Conservation (phyloP, 768 basidiomycete genomes). For the Tulasnella sp. region DNA sequence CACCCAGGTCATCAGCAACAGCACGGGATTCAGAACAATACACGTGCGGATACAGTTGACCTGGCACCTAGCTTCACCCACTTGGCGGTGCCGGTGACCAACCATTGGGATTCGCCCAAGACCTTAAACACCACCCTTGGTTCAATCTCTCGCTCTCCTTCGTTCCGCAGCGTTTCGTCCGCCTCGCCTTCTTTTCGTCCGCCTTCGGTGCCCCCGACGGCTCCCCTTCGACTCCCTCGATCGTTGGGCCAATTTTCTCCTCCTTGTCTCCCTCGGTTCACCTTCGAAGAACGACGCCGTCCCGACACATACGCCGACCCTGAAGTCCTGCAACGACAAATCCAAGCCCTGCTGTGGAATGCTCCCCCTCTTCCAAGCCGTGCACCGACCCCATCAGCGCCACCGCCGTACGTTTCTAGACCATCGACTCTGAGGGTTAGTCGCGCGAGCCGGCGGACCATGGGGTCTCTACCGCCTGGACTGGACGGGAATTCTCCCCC, state of each 20-base stretch:
- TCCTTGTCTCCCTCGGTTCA: conserved; percentile 5
- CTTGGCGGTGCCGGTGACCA: not conserved
- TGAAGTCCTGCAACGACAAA: not conserved
- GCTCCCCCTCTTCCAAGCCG: not conserved
- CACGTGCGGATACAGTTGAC: not conserved
- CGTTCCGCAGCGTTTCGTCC: not conserved
- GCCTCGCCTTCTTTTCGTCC: not conserved
- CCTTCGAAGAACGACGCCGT: not conserved
- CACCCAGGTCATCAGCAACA: not conserved
- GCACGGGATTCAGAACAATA: not conserved
- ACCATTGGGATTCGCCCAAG: not conserved
- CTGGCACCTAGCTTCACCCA: not conserved
- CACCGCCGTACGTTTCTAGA: not conserved
- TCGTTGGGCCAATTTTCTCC: not conserved
- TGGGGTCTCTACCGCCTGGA: not conserved
- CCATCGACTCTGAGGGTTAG: not conserved
- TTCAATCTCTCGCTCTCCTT: not conserved
- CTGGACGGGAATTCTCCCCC: not conserved
- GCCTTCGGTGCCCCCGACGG: not conserved
- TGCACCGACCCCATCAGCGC: not conserved
- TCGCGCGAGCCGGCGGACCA: not conserved
- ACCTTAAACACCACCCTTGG: not conserved
- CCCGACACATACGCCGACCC: not conserved
- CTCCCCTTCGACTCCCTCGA: conserved; percentile 9
- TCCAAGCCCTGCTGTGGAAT: conserved; percentile 10